These are phyloP conservation scores for Mycena amicta DNA, from an alignment of 768 basidiomycete species.

Conservation along the genomic window DNA sequence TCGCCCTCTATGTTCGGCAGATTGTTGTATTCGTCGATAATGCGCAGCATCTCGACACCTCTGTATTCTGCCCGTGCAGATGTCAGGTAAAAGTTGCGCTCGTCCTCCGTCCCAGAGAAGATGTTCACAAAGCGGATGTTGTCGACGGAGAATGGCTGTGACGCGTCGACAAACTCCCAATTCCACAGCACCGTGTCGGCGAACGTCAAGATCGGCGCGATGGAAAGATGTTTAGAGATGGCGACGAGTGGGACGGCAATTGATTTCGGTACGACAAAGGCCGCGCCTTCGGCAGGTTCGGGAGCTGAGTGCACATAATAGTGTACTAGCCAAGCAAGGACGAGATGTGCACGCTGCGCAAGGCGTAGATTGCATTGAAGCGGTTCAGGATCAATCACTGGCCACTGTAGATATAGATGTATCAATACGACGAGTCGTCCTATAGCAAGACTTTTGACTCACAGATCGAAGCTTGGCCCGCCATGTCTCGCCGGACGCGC, in stretches of 20 bases:
- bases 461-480: constrained; percentile 63
- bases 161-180: constrained; percentile 62
- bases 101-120: constrained; percentile 87
- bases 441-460: constrained; percentile 35
- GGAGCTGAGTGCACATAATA: constrained; percentile 88
- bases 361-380: constrained; percentile 59
- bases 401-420: constrained; percentile 55
- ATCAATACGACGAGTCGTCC: constrained; percentile 1
- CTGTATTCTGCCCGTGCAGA: constrained; percentile 86
- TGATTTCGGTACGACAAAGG: constrained; percentile 69
- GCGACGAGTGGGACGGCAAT: constrained; percentile 77
- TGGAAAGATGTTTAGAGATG: constrained; percentile 74
- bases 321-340: constrained; percentile 86
- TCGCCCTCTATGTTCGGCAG: constrained; percentile 65
- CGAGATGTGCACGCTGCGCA: constrained; percentile 84
- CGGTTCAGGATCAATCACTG: constrained; percentile 58
- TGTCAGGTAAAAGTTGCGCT: constrained; percentile 82
- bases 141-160: constrained; percentile 58
- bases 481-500: constrained; percentile 68
- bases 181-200: constrained; percentile 98
- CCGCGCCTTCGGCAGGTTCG: constrained; percentile 33
- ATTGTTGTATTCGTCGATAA: constrained; percentile 85
- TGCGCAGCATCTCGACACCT: constrained; percentile 82
- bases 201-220: constrained; percentile 95
- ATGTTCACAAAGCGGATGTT: constrained; percentile 75